Evolutionary conservation across 1,139 yeast genomes (phyloP), one percentile per base, ranked within the genome.

Genomic region (Blastobotrys indianensis): DNA sequence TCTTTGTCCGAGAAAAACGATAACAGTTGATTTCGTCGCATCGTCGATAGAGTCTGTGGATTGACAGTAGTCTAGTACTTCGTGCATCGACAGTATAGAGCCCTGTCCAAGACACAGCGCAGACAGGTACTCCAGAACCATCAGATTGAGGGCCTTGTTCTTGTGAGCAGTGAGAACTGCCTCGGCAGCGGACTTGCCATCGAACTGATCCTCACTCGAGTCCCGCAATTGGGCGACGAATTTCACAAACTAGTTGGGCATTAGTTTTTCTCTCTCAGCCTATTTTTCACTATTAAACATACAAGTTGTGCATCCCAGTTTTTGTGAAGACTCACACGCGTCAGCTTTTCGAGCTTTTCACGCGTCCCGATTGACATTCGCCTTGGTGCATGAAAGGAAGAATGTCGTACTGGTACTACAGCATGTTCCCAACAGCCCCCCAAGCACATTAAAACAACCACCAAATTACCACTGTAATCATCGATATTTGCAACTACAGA

Each of bases 171-270:
- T 11, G 15, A 41, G 17, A 5, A 43, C 17, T 15, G 43, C 34
- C 30, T 32, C 30, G 1, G 39, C 47, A 2, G 44, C 41, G 15
- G 23, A 28, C 17, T 16, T 30, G 15, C 41, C n/a, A 13, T 32
- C 44, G 9, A 44, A 13, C 39, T 30, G 37, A 5, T 41, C 34
- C 11, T 37, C 41, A 12, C 41, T 46, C 44, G 61, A 45, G 41
- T 65, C 69, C 42, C 58, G 59, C 16, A 65, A 51, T 50, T 65
- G 69, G 28, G 48, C 42, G 33, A 60, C 62, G 13, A 65, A 54
- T 40, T 63, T 57, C 13, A 47, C 44, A 46, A 59, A 65, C 50
- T 60, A 45, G 8, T 41, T 35, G 53, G 46, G 57, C 54, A 53
- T 11, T 3, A 43, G 25, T 16, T 5, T 5, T n/a, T n/a, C 8